Conservation (phyloP, 2,329 filamentous ascomycete genomes). For the Apiospora aurea region DNA sequence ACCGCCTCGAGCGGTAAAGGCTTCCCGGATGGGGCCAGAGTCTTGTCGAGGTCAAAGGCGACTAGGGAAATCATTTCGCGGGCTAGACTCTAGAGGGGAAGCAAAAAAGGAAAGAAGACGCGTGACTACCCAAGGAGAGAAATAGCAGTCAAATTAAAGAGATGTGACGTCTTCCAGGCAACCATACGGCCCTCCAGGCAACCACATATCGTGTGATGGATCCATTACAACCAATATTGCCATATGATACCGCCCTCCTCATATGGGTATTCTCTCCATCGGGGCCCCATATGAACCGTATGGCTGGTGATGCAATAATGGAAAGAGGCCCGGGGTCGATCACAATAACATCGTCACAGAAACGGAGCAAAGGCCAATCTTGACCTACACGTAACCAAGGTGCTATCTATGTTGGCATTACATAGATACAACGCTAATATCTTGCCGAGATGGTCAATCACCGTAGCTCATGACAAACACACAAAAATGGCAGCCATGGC, state of each 20-base stretch:
- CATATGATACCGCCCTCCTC: neutral
- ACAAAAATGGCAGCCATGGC: too few species aligned
- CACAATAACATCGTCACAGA: too few species aligned
- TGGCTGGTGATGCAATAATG: too few species aligned
- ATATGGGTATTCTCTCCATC: neutral
- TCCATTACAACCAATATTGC: neutral
- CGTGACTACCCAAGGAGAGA: neutral
- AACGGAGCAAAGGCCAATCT: too few species aligned
- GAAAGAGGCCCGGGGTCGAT: too few species aligned
- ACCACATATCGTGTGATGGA: neutral
- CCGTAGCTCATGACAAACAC: too few species aligned
- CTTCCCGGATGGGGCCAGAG: conserved; percentile 46
- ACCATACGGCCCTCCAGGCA: neutral
- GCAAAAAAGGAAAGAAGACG: neutral
- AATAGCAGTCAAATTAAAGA: neutral
- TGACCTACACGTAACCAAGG: too few species aligned
- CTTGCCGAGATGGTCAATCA: too few species aligned
- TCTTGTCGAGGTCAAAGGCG: conserved; percentile 48
- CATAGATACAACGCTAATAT: too few species aligned
- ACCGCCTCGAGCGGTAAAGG: conserved; percentile 43
- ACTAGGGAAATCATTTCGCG: conserved; percentile 41
- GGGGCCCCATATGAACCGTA: too few species aligned
- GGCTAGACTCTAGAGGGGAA: too few species aligned
- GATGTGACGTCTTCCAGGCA: neutral
- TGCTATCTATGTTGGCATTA: too few species aligned